Percentiles rank a stretch among this genome's conserved stretches.
phyloP scores from a whole-genome alignment of 2,329 filamentous ascomycete genomes.

The Calonectria leucothoes region DNA sequence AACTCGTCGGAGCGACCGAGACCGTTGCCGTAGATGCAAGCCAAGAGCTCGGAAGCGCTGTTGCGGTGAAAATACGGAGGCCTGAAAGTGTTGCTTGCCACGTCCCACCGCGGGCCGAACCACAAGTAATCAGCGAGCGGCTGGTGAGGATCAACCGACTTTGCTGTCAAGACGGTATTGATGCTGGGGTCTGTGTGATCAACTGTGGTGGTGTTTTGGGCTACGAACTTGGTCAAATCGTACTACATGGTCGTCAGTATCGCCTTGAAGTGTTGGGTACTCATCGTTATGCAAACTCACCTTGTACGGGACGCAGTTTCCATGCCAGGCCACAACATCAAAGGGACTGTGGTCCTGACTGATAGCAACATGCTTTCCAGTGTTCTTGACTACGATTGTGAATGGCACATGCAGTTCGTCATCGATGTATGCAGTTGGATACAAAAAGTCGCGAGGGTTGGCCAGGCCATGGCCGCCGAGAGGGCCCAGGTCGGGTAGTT shows the following conservation, averaged over 20 bases:
- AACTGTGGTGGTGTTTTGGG: not conserved
- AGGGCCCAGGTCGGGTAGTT: not conserved
- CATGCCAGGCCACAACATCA: constrained; percentile 78
- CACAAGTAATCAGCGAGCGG: constrained; percentile 73
- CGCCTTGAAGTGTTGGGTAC: not conserved
- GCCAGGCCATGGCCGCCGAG: not conserved
- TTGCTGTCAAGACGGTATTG: constrained; percentile 72
- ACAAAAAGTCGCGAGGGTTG: not conserved
- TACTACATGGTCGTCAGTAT: not conserved
- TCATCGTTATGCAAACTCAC: not conserved
- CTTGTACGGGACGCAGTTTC: constrained; percentile 71
- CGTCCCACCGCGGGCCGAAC: constrained; percentile 74
- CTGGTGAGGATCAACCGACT: constrained; percentile 62
- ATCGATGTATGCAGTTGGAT: not conserved
- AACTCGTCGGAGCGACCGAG: constrained; percentile 35
- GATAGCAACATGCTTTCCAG: constrained; percentile 68
- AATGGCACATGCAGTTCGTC: constrained; percentile 46
- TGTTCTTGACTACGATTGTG: constrained; percentile 70
- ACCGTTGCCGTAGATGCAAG: constrained; percentile 54
- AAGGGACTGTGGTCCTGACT: constrained; percentile 74
- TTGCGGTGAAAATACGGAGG: constrained; percentile 75
- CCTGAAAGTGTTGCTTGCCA: constrained; percentile 70
- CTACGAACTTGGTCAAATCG: not conserved
- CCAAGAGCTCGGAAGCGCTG: constrained; percentile 67
- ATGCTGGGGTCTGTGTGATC: constrained; percentile 75